A percentile compares a stretch with the other conserved stretches of the same genome.
Conservation (phyloP, 805 yeast genomes). For the Blastobotrys chiropterorum region DNA sequence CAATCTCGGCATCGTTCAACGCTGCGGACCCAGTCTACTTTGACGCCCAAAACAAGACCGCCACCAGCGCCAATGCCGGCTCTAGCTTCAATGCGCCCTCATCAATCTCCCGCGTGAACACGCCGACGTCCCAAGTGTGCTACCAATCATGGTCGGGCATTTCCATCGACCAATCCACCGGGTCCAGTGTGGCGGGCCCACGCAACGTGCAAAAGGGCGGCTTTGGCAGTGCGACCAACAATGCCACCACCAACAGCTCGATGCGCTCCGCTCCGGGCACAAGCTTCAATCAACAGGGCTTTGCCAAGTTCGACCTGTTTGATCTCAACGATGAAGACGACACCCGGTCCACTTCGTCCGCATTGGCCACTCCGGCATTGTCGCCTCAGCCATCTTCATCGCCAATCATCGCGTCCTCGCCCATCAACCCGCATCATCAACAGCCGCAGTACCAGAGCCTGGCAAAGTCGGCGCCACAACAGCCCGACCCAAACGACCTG, state of each 20-base stretch:
- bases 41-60: background rate
- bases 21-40: background rate
- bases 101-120: background rate
- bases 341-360: slow-evolving; percentile 1
- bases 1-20: slow-evolving; percentile 1
- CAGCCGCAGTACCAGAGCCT: background rate
- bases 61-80: background rate
- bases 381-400: slow-evolving; percentile 17
- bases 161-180: background rate
- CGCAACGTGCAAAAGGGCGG: slow-evolving; percentile 7
- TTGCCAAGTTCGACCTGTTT: slow-evolving; percentile 15
- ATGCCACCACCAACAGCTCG: slow-evolving; percentile 1
- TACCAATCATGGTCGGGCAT: background rate
- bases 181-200: slow-evolving; percentile 15
- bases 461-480: background rate
- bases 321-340: slow-evolving; percentile 13
- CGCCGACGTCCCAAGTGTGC: background rate
- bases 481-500: slow-evolving; percentile 1
- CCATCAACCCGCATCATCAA: slow-evolving; percentile 1
- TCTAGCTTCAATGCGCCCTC: background rate
- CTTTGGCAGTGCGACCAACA: slow-evolving; percentile 1
- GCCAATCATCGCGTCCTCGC: slow-evolving; percentile 1
- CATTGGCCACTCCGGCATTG: slow-evolving; percentile 14
- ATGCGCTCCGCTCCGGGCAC: background rate
- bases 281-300: slow-evolving; percentile 4